Conservation (phyloP, 1,139 yeast species). For the Eremothecium sinecaudum region DNA sequence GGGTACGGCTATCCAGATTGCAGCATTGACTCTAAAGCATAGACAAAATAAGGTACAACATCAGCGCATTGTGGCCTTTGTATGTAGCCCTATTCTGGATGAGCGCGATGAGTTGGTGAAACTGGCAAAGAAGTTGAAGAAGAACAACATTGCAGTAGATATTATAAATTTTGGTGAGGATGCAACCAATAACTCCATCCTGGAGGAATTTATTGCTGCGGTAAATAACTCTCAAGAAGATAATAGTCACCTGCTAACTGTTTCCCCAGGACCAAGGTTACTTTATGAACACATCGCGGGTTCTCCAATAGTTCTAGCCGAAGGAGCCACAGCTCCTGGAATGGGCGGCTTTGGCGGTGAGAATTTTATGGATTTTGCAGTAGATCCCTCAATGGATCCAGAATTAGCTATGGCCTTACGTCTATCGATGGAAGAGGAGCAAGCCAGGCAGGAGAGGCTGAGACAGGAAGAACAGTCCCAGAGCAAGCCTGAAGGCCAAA, state of each 20-base stretch:
- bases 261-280: slow-evolving; percentile 81
- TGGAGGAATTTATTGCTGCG: slow-evolving; percentile 71
- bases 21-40: slow-evolving; percentile 93
- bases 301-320: slow-evolving; percentile 31
- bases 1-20: slow-evolving; percentile 84
- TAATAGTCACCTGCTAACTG: slow-evolving; percentile 66
- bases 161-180: slow-evolving; percentile 90
- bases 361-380: slow-evolving; percentile 48
- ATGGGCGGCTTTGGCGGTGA: slow-evolving; percentile 43
- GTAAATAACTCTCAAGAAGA: slow-evolving; percentile 61
- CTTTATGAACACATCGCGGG: slow-evolving; percentile 38
- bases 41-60: slow-evolving; percentile 90
- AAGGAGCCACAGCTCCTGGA: slow-evolving; percentile 35
- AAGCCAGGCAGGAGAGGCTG: slow-evolving; percentile 34
- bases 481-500: slow-evolving; percentile 3
- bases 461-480: slow-evolving; percentile 18
- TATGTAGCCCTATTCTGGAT: slow-evolving; percentile 70
- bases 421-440: slow-evolving; percentile 37
- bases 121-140: slow-evolving; percentile 87
- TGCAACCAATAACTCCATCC: slow-evolving; percentile 60
- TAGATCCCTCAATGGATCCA: slow-evolving; percentile 92
- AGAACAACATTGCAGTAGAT: slow-evolving; percentile 86
- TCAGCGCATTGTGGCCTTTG: slow-evolving; percentile 83
- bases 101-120: slow-evolving; percentile 62
- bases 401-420: slow-evolving; percentile 87